A percentile compares a stretch with the other conserved stretches of the same genome.
These are phyloP conservation scores for Seiridium unicorne DNA, from an alignment of 2,329 filamentous ascomycete genomes.

Conservation along the genomic window DNA sequence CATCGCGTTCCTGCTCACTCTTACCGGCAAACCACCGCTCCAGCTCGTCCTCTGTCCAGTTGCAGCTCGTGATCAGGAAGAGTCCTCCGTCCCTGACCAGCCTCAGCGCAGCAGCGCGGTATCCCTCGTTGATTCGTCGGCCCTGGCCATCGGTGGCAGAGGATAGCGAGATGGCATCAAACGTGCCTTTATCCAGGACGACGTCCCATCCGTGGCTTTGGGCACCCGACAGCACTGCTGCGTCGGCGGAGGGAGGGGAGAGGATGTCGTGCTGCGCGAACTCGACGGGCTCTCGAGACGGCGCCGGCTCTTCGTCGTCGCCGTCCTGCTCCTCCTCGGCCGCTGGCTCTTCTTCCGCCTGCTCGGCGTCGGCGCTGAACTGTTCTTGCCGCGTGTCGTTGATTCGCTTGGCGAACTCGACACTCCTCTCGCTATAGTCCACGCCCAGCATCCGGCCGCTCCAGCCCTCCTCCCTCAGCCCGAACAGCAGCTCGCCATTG, in stretches of 20 bases:
- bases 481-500: slow-evolving; percentile 88
- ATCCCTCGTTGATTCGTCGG: slow-evolving; percentile 69
- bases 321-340: slow-evolving; percentile 20
- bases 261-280: slow-evolving; percentile 60
- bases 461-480: slow-evolving; percentile 67
- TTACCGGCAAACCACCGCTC: slow-evolving; percentile 69
- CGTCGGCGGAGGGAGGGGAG: slow-evolving; percentile 28
- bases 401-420: slow-evolving; percentile 71
- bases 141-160: slow-evolving; percentile 51
- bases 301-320: slow-evolving; percentile 1
- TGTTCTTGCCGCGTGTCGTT: slow-evolving; percentile 31
- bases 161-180: slow-evolving; percentile 86
- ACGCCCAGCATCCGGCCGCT: slow-evolving; percentile 74
- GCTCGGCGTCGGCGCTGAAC: neutral
- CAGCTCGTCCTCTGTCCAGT: slow-evolving; percentile 94
- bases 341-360: slow-evolving; percentile 21
- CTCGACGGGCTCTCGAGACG: slow-evolving; percentile 19
- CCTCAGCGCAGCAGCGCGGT: slow-evolving; percentile 64
- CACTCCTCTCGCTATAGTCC: slow-evolving; percentile 78
- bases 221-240: neutral
- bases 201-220: slow-evolving; percentile 69
- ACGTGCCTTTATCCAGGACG: slow-evolving; percentile 96
- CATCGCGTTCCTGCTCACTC: slow-evolving; percentile 19
- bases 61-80: slow-evolving; percentile 90
- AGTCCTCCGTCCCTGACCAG: slow-evolving; percentile 71